phyloP scores from a whole-genome alignment of 2,329 filamentous ascomycete genomes.

The Delphinella strobiligena region DNA sequence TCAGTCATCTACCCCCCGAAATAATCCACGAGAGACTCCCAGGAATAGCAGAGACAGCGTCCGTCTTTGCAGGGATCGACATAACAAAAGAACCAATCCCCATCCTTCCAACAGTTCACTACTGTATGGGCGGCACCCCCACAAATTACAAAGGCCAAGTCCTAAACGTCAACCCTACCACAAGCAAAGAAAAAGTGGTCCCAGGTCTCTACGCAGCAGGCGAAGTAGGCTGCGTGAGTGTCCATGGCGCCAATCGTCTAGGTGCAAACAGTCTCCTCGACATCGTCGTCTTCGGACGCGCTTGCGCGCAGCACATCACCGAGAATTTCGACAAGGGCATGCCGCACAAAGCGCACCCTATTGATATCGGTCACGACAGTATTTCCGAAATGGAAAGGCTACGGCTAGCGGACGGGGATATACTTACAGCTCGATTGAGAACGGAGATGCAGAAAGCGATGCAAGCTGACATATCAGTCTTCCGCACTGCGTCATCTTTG shows the following conservation, averaged over 20 bases:
- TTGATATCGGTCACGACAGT: constrained; percentile 19
- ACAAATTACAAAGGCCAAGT: constrained; percentile 39
- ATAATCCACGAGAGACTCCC: constrained; percentile 36
- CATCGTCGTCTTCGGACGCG: constrained; percentile 38
- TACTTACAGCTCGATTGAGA: constrained; percentile 26
- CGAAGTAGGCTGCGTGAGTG: constrained; percentile 37
- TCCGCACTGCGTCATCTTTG: constrained; percentile 30
- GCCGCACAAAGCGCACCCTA: constrained; percentile 22
- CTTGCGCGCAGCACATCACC: constrained; percentile 31
- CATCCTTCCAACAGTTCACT: constrained; percentile 39
- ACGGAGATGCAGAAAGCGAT: constrained; percentile 34
- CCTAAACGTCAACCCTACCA: constrained; percentile 23
- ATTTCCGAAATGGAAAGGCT: constrained; percentile 23
- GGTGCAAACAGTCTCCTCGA: constrained; percentile 39
- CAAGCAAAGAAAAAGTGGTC: constrained; percentile 28
- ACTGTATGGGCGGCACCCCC: constrained; percentile 40
- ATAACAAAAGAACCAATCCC: constrained; percentile 38
- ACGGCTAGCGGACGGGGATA: constrained; percentile 25
- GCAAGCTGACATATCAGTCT: constrained; percentile 35
- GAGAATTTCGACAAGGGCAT: constrained; percentile 25
- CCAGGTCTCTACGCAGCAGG: constrained; percentile 37
- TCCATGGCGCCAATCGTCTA: constrained; percentile 37
- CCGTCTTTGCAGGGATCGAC: constrained; percentile 38
- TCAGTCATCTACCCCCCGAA: constrained; percentile 35
- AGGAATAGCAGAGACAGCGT: constrained; percentile 39